A percentile compares a stretch with the other conserved stretches of the same genome.
phyloP scores from a whole-genome alignment of 257 asterid species.

The Penstemon barbatus region DNA sequence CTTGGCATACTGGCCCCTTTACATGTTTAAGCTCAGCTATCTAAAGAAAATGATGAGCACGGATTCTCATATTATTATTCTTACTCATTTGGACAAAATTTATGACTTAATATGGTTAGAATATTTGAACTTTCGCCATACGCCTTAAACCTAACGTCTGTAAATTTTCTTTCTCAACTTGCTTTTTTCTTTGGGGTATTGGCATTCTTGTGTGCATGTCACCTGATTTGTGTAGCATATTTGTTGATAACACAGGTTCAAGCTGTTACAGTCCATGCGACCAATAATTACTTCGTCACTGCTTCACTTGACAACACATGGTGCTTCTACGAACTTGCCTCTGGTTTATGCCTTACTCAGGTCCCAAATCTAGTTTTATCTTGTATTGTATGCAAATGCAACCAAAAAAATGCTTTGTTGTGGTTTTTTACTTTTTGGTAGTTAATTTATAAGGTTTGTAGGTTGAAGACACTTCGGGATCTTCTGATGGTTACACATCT shows the following conservation, averaged over 20 bases:
- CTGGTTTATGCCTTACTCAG: slow-evolving; percentile 97
- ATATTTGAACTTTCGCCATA: slow-evolving; percentile 18
- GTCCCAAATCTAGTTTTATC: slow-evolving; percentile 36
- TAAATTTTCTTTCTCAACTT: slow-evolving; percentile 15
- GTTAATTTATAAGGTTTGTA: slow-evolving; percentile 35
- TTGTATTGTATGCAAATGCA: slow-evolving; percentile 15
- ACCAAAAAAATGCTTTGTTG: not conserved
- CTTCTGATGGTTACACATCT: slow-evolving; percentile 78
- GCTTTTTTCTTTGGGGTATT: not conserved
- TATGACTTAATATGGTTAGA: not conserved
- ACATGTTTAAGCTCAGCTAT: not conserved
- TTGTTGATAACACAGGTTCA: slow-evolving; percentile 61
- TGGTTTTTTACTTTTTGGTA: slow-evolving; percentile 3
- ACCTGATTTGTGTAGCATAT: slow-evolving; percentile 18
- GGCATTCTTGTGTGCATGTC: not conserved
- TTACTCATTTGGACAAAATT: not conserved
- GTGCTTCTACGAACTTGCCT: slow-evolving; percentile 91
- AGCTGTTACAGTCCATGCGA: slow-evolving; percentile 96
- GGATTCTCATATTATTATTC: not conserved
- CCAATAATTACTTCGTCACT: slow-evolving; percentile 82
- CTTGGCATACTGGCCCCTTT: slow-evolving; percentile 6
- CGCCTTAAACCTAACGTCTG: not conserved
- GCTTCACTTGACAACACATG: slow-evolving; percentile 95
- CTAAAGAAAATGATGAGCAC: not conserved
- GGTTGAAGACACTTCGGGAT: slow-evolving; percentile 76